Evolutionary conservation across 495 filamentous ascomycete species (phyloP).

Genomic region (Pseudomonodictys pantanalensis): DNA sequence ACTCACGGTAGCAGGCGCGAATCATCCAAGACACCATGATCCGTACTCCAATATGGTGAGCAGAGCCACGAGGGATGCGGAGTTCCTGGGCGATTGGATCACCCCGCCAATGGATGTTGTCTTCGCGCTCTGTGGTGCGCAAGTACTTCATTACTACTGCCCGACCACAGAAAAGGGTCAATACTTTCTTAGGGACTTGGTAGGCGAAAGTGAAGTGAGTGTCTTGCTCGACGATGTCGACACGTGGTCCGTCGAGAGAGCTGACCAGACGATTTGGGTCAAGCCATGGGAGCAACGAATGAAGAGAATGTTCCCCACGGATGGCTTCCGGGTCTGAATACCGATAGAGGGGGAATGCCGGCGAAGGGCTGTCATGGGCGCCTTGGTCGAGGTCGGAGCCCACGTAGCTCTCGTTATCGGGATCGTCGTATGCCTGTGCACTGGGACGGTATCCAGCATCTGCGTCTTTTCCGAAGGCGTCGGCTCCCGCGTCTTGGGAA

Average conservation of each 20-base stretch:
- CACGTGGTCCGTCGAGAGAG: neutral
- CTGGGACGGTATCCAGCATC: too few species aligned
- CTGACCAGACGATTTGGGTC: neutral
- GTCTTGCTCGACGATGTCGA: neutral
- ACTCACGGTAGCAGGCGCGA: neutral
- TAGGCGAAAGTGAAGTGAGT: neutral
- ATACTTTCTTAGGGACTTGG: neutral
- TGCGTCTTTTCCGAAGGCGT: too few species aligned
- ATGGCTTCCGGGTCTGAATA: too few species aligned
- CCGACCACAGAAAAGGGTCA: neutral
- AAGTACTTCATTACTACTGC: neutral
- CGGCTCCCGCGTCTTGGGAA: too few species aligned
- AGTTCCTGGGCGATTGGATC: neutral
- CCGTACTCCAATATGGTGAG: neutral
- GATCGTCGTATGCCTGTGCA: too few species aligned
- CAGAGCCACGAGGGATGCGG: neutral
- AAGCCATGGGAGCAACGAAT: too few species aligned
- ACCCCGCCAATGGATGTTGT: neutral
- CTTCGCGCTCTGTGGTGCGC: neutral
- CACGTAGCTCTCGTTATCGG: too few species aligned
- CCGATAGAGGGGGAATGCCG: too few species aligned
- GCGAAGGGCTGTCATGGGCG: too few species aligned
- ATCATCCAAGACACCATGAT: neutral
- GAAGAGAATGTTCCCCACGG: too few species aligned
- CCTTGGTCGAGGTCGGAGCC: too few species aligned